phyloP scores from a whole-genome alignment of 2,329 filamentous ascomycete species.

The Botrytis sinoallii region DNA sequence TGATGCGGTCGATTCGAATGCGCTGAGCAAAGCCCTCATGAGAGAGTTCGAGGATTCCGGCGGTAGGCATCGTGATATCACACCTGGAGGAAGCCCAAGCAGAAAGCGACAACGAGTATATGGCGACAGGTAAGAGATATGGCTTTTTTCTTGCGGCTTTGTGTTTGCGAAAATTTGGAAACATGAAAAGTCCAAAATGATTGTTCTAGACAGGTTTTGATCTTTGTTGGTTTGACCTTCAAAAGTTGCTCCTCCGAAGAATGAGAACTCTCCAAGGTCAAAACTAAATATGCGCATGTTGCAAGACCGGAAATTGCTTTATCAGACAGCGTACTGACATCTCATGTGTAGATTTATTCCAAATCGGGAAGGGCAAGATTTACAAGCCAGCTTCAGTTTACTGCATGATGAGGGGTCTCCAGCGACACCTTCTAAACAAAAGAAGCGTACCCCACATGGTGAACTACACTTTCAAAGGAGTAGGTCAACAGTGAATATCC shows the following conservation, averaged over 20 bases:
- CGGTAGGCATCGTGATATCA: slow-evolving; percentile 53
- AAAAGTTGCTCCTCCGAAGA: neutral
- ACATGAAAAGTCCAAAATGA: neutral
- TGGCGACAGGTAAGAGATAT: slow-evolving; percentile 47
- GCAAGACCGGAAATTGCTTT: neutral
- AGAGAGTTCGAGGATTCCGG: slow-evolving; percentile 59
- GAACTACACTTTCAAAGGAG: slow-evolving; percentile 94
- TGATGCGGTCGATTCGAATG: slow-evolving; percentile 48
- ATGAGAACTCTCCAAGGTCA: neutral
- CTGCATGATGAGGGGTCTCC: slow-evolving; percentile 92
- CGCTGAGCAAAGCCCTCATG: slow-evolving; percentile 55
- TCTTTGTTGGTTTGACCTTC: neutral
- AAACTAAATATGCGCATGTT: neutral
- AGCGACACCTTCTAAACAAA: slow-evolving; percentile 80
- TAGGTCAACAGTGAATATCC: slow-evolving; percentile 44
- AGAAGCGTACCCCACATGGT: slow-evolving; percentile 80
- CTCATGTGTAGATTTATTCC: slow-evolving; percentile 77
- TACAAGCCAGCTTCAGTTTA: slow-evolving; percentile 88
- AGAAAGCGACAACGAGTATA: slow-evolving; percentile 67
- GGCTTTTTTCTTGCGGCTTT: slow-evolving; percentile 1
- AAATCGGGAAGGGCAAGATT: slow-evolving; percentile 85
- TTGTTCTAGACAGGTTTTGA: neutral
- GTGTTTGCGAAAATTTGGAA: neutral
- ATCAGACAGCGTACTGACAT: slow-evolving; percentile 26
- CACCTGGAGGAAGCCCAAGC: slow-evolving; percentile 63